A percentile compares a stretch with the other conserved stretches of the same genome.
These are phyloP conservation scores for Candida incommunis DNA, from an alignment of 805 yeast species.

Conservation along the genomic window DNA sequence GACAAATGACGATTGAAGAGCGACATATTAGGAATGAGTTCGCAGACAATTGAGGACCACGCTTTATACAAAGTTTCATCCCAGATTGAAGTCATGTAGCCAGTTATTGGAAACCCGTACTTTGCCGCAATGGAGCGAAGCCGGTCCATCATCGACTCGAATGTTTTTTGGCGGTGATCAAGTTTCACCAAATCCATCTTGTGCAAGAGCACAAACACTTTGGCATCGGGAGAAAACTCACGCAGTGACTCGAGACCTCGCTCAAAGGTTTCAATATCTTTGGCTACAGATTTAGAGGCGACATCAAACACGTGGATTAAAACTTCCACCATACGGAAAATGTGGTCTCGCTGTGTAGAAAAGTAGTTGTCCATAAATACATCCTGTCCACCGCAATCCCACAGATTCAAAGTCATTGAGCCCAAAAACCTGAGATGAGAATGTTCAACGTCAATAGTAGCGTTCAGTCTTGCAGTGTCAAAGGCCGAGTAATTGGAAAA, in stretches of 20 bases:
- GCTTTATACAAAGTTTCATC: constrained; percentile 93
- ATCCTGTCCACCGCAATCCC: constrained; percentile 97
- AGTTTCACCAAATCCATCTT: constrained; percentile 92
- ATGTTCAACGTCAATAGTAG: constrained; percentile 97
- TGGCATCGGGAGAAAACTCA: constrained; percentile 79
- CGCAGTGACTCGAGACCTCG: constrained; percentile 69
- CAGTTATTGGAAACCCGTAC: constrained; percentile 52
- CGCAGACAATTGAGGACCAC: constrained; percentile 93
- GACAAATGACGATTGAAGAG: constrained; percentile 62
- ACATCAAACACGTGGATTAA: constrained; percentile 94
- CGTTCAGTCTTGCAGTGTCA: constrained; percentile 89
- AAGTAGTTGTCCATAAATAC: constrained; percentile 91
- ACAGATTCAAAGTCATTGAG: constrained; percentile 83
- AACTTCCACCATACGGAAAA: constrained; percentile 91
- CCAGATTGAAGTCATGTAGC: constrained; percentile 95
- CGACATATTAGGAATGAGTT: constrained; percentile 83
- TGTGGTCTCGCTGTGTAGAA: constrained; percentile 77
- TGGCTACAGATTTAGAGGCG: constrained; percentile 78
- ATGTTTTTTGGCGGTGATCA: constrained; percentile 73
- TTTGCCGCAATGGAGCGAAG: constrained; percentile 63
- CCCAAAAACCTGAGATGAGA: constrained; percentile 86
- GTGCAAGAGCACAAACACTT: constrained; percentile 80
- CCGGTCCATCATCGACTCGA: constrained; percentile 70
- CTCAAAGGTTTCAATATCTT: constrained; percentile 84
- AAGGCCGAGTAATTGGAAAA: constrained; percentile 91